phyloP scores from a whole-genome alignment of 2,329 filamentous ascomycete species.

The Talaromyces atroroseus region DNA sequence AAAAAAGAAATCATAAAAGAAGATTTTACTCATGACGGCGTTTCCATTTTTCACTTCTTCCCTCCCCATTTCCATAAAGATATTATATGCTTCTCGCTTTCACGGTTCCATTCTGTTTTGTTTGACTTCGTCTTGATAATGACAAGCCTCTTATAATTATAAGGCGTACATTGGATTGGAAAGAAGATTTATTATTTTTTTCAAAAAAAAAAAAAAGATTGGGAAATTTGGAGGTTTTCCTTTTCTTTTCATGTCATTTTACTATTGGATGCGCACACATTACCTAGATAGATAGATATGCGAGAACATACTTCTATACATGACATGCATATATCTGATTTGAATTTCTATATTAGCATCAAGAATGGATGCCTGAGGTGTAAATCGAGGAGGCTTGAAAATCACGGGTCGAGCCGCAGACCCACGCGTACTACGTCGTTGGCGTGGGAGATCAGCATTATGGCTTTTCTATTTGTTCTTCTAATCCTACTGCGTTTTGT shows the following conservation, averaged over 20 bases:
- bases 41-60: constrained; percentile 1
- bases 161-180: constrained; percentile 2
- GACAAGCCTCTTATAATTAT: not conserved
- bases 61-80: not conserved
- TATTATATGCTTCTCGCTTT: not conserved
- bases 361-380: not conserved
- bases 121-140: constrained; percentile 2
- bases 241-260: not conserved
- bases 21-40: not conserved
- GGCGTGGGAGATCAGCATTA: no score
- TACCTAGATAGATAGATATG: not conserved
- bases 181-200: constrained; percentile 1
- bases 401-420: not conserved
- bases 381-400: not conserved
- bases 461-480: no score
- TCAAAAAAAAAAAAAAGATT: constrained; percentile 4
- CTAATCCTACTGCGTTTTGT: no score
- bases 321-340: not conserved
- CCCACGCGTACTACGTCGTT: no score
- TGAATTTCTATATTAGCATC: not conserved
- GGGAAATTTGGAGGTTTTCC: not conserved
- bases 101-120: not conserved
- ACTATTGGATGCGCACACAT: not conserved
- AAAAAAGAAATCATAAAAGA: not conserved
- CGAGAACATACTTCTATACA: not conserved